Evolutionary conservation across 768 basidiomycete species (phyloP).

Genomic region (Tylopilus sp.): DNA sequence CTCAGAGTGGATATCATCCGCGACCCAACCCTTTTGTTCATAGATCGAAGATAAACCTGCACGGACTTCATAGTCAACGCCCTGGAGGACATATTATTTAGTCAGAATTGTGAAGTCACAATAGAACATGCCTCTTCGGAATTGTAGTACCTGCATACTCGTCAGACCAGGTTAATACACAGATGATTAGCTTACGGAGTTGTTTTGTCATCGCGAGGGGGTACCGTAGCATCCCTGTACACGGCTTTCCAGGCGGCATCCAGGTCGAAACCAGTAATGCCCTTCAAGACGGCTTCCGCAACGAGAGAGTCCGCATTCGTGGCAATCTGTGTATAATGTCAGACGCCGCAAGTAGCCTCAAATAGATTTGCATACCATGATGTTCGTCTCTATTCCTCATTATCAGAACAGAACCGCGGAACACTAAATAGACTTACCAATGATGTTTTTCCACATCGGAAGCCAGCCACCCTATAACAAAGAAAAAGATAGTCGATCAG

Average conservation of each 20-base stretch:
- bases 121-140: conserved; percentile 63
- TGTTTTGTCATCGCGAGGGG: conserved; percentile 53
- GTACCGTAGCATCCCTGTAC: conserved; percentile 64
- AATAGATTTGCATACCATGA: no score
- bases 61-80: conserved; percentile 77
- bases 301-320: conserved; percentile 80
- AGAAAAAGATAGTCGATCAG: not conserved
- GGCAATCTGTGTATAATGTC: no score
- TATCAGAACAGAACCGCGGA: not conserved
- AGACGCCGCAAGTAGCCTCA: no score
- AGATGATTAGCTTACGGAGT: conserved; percentile 38
- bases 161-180: not conserved
- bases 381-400: conserved; percentile 61
- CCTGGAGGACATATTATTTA: no score
- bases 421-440: conserved; percentile 38
- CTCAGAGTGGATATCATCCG: no score
- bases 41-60: conserved; percentile 76
- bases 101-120: no score
- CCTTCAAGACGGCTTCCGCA: conserved; percentile 68
- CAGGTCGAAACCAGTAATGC: no score
- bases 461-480: conserved; percentile 64
- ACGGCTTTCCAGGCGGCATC: conserved; percentile 71
- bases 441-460: conserved; percentile 89
- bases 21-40: conserved; percentile 70
- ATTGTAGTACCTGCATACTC: conserved; percentile 53